phyloP scores from a whole-genome alignment of 2,329 filamentous ascomycete species.

The Tolypocladium pustulatum region DNA sequence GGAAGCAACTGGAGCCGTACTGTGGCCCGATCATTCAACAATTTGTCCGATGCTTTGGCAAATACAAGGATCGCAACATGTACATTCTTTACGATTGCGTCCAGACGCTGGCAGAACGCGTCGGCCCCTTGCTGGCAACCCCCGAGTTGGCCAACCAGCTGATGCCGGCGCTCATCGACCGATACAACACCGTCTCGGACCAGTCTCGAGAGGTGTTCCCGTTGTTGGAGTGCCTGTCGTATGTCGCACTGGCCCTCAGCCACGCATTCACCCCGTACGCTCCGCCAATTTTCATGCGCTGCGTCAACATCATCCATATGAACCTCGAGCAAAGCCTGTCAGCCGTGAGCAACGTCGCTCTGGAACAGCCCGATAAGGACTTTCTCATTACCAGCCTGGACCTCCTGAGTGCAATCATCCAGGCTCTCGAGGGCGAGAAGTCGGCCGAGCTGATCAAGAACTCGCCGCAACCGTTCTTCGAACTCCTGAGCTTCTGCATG shows the following conservation, averaged over 20 bases:
- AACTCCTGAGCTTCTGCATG: constrained; percentile 85
- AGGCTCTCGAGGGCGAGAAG: constrained; percentile 67
- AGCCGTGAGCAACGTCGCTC: constrained; percentile 53
- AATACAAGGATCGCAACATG: constrained; percentile 98
- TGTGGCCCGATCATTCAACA: constrained; percentile 83
- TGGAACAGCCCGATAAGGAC: constrained; percentile 87
- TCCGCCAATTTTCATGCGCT: constrained; percentile 74
- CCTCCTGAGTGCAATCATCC: constrained; percentile 83
- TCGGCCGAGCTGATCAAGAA: constrained; percentile 65
- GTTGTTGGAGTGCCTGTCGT: constrained; percentile 90
- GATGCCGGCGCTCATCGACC: constrained; percentile 84
- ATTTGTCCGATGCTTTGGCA: constrained; percentile 82
- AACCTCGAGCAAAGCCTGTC: constrained; percentile 76
- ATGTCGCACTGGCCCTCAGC: constrained; percentile 79
- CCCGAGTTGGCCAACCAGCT: constrained; percentile 73
- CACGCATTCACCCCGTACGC: constrained; percentile 78
- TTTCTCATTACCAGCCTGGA: constrained; percentile 94
- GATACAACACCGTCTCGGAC: constrained; percentile 80
- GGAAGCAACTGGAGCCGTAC: constrained; percentile 70
- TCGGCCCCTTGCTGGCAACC: constrained; percentile 70
- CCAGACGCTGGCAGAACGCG: constrained; percentile 87
- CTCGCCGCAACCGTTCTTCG: constrained; percentile 77
- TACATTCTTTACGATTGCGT: constrained; percentile 98
- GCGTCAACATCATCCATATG: constrained; percentile 81
- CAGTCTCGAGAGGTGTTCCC: constrained; percentile 91